Evolutionary conservation across 129 eudicot genomes (phyloP).

Genomic region (Ambrosia trifida): DNA sequence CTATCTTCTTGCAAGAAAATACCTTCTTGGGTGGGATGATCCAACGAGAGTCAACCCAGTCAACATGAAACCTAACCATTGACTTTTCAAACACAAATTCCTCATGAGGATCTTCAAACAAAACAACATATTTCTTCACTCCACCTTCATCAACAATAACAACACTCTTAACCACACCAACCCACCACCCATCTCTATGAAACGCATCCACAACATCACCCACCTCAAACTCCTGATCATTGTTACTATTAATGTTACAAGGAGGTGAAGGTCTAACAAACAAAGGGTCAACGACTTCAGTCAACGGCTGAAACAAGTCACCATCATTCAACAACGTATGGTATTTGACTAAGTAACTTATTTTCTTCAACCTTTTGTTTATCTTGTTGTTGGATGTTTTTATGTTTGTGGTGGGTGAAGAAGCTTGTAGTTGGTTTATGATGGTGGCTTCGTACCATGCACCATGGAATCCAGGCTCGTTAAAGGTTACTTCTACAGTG

Average conservation of each 20-base stretch:
- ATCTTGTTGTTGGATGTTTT: not conserved
- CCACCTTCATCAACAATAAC: constrained; percentile 22
- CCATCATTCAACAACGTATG: constrained; percentile 36
- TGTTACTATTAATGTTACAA: not conserved
- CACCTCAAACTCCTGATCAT: constrained; percentile 24
- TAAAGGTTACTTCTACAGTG: constrained; percentile 30
- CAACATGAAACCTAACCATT: constrained; percentile 52
- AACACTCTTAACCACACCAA: constrained; percentile 50
- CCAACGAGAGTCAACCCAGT: constrained; percentile 69
- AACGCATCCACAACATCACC: constrained; percentile 64
- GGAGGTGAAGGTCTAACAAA: constrained; percentile 59
- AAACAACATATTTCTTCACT: constrained; percentile 32
- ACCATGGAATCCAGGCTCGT: constrained; percentile 34
- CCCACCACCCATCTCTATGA: constrained; percentile 84
- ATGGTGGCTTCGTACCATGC: constrained; percentile 39
- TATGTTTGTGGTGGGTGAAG: not conserved
- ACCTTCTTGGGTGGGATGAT: constrained; percentile 45
- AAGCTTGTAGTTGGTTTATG: not conserved
- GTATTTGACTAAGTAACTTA: constrained; percentile 39
- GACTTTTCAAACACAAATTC: constrained; percentile 39
- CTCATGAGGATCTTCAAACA: constrained; percentile 54
- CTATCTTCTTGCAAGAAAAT: not conserved
- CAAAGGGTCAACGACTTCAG: constrained; percentile 39
- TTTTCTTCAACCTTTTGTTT: not conserved
- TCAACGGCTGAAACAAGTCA: constrained; percentile 23